Evolutionary conservation across 352 stramenopile species (phyloP), one percentile per base, ranked within the genome.

Genomic region (Blastocystis sp.): DNA sequence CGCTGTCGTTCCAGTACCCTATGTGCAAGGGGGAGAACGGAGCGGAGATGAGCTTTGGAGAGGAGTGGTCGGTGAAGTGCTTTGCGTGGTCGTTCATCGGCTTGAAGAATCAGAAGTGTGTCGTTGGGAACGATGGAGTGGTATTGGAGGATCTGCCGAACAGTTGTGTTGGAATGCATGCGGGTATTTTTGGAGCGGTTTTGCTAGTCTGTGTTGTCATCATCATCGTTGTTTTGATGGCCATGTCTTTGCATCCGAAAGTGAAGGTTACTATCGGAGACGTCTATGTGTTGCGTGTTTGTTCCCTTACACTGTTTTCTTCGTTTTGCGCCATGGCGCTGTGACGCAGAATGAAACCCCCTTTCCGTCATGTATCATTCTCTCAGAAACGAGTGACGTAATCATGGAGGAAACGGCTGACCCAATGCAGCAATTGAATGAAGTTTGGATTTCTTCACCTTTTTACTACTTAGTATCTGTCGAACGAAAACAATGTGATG

Each of bases 261-360:
- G 61, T 36, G 14, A 72, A 44, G 34, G 61, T 72, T 21, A 72
- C 34, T 24, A 24, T 72, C 1, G 40, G 27, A 27, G 61, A 72
- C 29, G 61, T 72, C 61, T 72, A 72, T 48, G 4, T 72, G 29
- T 72, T 44, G 40, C 14, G 34, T 36, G 36, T 3, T 27, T 46
- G 29, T 48, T 48, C 42, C 4, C 40, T 48, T 9, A 27, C 4
- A 24, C 42, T 48, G 32, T 72, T 44, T 44, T 1, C n/a, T n/a
- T n/a, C n/a, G n/a, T n/a, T n/a, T n/a, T n/a, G n/a, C n/a, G n/a
- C n/a, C n/a, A n/a, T n/a, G n/a, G n/a, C n/a, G n/a, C n/a, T n/a
- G n/a, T n/a, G n/a, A n/a, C n/a, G n/a, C n/a, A n/a, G n/a, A 32
- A 81, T 81, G 69, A 81, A 81, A 81, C 69, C 21, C 69, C 69